Base-by-base conservation (phyloP, 1,139 yeast genomes). In the Suhomyces kunorum region DNA sequence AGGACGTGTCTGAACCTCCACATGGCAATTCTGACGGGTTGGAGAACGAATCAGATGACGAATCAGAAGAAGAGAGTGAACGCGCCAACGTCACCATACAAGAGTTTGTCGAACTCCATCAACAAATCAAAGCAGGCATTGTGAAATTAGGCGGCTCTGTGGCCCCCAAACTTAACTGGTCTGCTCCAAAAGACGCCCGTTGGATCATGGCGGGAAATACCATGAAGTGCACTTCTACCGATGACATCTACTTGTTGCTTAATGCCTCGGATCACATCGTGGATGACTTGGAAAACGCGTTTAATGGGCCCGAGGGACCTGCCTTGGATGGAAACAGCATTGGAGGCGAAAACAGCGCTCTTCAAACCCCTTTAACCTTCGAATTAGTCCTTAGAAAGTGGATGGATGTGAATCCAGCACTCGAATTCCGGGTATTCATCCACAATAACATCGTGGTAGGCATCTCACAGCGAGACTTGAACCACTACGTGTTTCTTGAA, bases 81-180 rank as follows among this genome's bases (percentile, higher is more conserved):
- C 72, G 73, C 41, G 81, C 83, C 2, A 62, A 77, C 1, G 74
- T 74, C 40, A 81, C 84, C 2, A 64, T 78, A 0, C 58, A 48
- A 6, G 64, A 66, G 20, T 90, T 90, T 53, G 62, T 64, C 7
- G 80, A 74, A 1, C 64, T 89, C 17, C 95, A 89, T 53, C 54
- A 64, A 0, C 54, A 69, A 38, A 70, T 92, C 17, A 63, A 63
- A 25, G 46, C 54, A 0, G 58, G 69, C 3, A 20, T 81, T 70
- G 26, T 44, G 40, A 22, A 74, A 65, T 45, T 76, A 66, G 54
- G 86, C 18, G 59, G 85, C 1, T 65, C 80, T 1, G 89, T 89
- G 6, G 73, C 87, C 2, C 98, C 98, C 1, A 92, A 92, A 56
- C 68, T 92, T 50, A 92, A 92, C 66, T 92, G 98, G 98, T 87